A percentile compares a stretch with the other conserved stretches of the same genome.
phyloP scores from a whole-genome alignment of 1,139 yeast species.

The Candida tropicalis region DNA sequence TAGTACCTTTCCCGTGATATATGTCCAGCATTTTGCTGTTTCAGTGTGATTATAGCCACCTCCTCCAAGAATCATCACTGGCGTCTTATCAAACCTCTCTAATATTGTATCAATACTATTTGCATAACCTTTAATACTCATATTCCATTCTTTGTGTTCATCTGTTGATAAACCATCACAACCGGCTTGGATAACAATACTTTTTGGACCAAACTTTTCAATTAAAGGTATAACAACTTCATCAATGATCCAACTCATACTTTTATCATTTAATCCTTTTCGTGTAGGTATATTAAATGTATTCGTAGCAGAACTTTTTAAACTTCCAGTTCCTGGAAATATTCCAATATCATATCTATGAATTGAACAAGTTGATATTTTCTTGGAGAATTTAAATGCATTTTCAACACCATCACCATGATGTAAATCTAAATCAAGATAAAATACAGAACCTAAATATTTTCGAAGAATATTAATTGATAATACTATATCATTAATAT shows the following conservation, averaged over 20 bases:
- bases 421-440: slow-evolving; percentile 73
- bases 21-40: slow-evolving; percentile 67
- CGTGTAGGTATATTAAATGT: slow-evolving; percentile 59
- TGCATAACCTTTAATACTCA: slow-evolving; percentile 56
- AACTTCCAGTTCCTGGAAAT: slow-evolving; percentile 70
- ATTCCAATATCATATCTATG: slow-evolving; percentile 70
- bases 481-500: slow-evolving; percentile 66
- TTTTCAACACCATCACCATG: slow-evolving; percentile 81
- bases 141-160: slow-evolving; percentile 67
- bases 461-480: slow-evolving; percentile 52
- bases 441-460: slow-evolving; percentile 52
- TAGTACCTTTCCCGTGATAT: slow-evolving; percentile 37
- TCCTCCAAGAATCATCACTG: slow-evolving; percentile 64
- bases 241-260: slow-evolving; percentile 37
- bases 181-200: slow-evolving; percentile 67
- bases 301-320: slow-evolving; percentile 28
- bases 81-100: slow-evolving; percentile 24
- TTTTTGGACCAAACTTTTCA: slow-evolving; percentile 45
- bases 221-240: slow-evolving; percentile 50
- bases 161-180: slow-evolving; percentile 68
- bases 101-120: slow-evolving; percentile 36
- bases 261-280: slow-evolving; percentile 56
- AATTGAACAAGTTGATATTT: slow-evolving; percentile 62
- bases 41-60: slow-evolving; percentile 74
- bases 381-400: slow-evolving; percentile 59